phyloP scores from a whole-genome alignment of 345 rosid genomes.

The Citrus australasica region DNA sequence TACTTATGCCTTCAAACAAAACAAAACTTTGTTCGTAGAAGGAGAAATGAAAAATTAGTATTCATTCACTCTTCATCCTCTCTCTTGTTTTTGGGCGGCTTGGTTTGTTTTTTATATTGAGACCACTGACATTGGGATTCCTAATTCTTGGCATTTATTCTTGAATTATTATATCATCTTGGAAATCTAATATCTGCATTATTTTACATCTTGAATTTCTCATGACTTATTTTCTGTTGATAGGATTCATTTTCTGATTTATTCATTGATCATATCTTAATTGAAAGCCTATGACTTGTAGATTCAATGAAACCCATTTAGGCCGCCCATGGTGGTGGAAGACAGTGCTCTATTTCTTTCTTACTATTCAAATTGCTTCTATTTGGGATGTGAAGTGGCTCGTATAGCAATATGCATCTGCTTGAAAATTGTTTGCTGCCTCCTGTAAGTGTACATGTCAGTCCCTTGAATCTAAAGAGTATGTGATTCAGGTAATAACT shows the following conservation, averaged over 20 bases:
- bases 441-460: neutral
- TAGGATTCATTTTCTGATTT: slow-evolving; percentile 69
- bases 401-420: neutral
- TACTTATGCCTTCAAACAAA: no score
- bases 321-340: slow-evolving; percentile 88
- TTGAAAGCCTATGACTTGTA: slow-evolving; percentile 31
- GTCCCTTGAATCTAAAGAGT: neutral
- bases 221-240: slow-evolving; percentile 13
- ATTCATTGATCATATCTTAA: slow-evolving; percentile 24
- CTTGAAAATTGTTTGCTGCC: neutral
- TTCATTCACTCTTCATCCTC: no score
- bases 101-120: no score
- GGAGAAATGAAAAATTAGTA: no score
- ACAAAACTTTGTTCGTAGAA: no score
- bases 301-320: slow-evolving; percentile 83
- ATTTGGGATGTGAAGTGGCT: slow-evolving; percentile 35
- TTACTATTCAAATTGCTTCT: slow-evolving; percentile 89
- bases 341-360: slow-evolving; percentile 67
- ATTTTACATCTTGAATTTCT: neutral
- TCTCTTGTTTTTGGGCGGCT: neutral
- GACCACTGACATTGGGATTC: no score
- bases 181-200: neutral
- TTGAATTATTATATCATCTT: neutral
- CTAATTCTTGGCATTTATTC: no score
- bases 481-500: neutral